Base-by-base conservation (phyloP, 192 early-diverging fungal species). In the Martensiomyces pterosporus region DNA sequence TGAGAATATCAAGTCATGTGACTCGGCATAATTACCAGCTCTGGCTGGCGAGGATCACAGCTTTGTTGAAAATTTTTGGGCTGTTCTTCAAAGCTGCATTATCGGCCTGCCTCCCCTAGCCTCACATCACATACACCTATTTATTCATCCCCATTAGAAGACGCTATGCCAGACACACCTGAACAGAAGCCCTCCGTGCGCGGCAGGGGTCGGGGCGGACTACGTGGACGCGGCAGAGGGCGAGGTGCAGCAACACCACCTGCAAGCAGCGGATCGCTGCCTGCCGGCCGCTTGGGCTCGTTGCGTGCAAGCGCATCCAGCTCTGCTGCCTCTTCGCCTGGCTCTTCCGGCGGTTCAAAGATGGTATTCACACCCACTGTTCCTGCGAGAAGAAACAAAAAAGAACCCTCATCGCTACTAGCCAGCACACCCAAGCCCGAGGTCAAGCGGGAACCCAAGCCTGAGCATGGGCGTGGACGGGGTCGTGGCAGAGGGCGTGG, bases 361-460 rank as follows among this genome's bases (percentile, higher is more conserved):
- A 43, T 54, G 46, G 40, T 47, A 25, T 70, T 70, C 33, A 50
- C 42, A 43, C 67, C 67, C 1, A 64, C 34, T 9, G 42, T 64
- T 2, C 67, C 60, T 0, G 55, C 38, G 0, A 40, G 60, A 12
- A 41, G 67, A 8, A 49, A 48, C 55, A 70, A 70, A 47, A 54
- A 57, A 18, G 67, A 70, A 33, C 46, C 55, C 9, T 42, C 54
- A 6, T 47, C 52, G 12, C 21, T 59, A 13, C 6, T 47, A 1
- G 12, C 49, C 3, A 13, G 17, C 7, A 8, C 15, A 35, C 38
- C 44, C 9, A 47, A 45, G 43, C 50, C 23, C 2, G 64, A 55
- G 39, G 26, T 4, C 43, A 49, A 37, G n/a, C 15, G 19, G 10
- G 27, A 26, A 10, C 1, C 23, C 4, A 38, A 39, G 16, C 18